Conservation (phyloP, 2,329 filamentous ascomycete genomes). For the Ophiostoma triangulosporum region DNA sequence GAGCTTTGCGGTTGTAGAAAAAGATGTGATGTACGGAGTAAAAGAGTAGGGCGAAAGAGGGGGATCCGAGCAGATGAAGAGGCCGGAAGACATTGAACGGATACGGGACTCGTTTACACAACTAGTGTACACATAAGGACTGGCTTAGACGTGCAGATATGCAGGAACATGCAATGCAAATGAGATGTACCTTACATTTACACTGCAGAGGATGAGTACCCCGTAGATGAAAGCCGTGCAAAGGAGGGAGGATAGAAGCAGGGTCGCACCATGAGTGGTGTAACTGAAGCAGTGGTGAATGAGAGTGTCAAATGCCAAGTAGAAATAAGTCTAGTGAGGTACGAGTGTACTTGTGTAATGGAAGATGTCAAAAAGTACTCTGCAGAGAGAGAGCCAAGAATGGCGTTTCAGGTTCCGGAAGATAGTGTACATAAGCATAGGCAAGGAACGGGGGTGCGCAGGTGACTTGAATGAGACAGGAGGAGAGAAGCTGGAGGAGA, state of each 20-base stretch:
- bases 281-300: background rate
- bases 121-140: constrained; percentile 1
- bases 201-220: no score
- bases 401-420: no score
- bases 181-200: background rate
- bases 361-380: background rate
- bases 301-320: background rate
- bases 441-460: no score
- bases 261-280: background rate
- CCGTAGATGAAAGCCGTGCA: background rate
- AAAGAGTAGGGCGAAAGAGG: no score
- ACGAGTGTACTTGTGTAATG: no score
- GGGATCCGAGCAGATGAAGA: background rate
- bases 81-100: background rate
- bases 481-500: no score
- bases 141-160: background rate
- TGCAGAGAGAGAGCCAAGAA: background rate
- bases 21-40: constrained; percentile 4
- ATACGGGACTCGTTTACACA: background rate
- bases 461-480: no score
- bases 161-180: background rate
- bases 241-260: background rate
- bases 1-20: background rate
- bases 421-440: background rate
- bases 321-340: no score